These are phyloP conservation scores for Saposhnikovia divaricata DNA, from an alignment of 129 eudicot genomes.

Conservation along the genomic window DNA sequence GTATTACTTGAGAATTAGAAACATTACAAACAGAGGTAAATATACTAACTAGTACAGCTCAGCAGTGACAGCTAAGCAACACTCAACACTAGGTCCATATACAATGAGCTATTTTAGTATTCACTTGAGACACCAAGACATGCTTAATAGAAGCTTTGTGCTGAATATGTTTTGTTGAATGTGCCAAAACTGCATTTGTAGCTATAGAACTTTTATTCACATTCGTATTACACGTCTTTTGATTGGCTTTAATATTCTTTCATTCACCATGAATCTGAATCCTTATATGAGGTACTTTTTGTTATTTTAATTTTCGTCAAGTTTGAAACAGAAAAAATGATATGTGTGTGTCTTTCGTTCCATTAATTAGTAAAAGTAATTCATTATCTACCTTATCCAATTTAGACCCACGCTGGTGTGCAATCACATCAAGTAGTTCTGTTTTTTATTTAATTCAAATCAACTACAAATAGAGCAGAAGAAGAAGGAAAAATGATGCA, in stretches of 20 bases:
- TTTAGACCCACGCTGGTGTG: neutral
- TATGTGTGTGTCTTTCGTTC: neutral
- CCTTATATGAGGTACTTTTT: neutral
- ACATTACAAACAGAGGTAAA: no score
- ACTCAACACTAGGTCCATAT: no score
- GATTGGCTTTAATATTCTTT: constrained; percentile 10
- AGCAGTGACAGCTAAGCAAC: no score
- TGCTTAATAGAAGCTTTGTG: no score
- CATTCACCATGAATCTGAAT: neutral
- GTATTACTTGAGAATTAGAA: no score
- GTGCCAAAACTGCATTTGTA: no score
- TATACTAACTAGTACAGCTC: no score
- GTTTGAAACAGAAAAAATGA: neutral
- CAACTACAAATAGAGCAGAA: neutral
- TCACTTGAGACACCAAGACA: no score
- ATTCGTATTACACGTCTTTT: constrained; percentile 3
- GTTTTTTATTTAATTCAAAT: neutral
- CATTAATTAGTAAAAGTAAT: neutral
- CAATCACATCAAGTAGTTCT: neutral
- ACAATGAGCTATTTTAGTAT: no score
- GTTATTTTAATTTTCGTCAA: neutral
- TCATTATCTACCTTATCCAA: neutral
- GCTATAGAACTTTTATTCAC: no score
- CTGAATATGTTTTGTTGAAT: no score
- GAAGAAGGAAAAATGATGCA: neutral